These are phyloP conservation scores for Puccinia novopanici DNA, from an alignment of 1,284 basidiomycete genomes.

Conservation along the genomic window DNA sequence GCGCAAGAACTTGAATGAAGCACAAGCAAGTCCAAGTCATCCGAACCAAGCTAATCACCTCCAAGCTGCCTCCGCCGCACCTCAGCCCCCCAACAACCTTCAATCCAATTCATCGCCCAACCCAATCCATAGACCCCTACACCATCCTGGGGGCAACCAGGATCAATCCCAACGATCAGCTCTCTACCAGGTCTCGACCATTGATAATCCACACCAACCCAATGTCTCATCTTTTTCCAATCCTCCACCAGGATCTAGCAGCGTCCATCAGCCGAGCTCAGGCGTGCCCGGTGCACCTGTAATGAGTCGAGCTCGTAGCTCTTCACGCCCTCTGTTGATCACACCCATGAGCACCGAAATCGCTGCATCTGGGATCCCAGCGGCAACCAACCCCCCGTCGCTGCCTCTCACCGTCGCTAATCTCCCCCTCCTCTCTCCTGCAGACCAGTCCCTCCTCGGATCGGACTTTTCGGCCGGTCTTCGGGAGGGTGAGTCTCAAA, in stretches of 20 bases:
- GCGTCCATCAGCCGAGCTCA: neutral
- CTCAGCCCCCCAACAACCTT: slow-evolving; percentile 12
- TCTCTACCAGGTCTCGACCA: slow-evolving; percentile 36
- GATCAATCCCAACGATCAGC: slow-evolving; percentile 34
- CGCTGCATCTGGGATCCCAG: neutral
- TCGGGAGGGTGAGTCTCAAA: neutral
- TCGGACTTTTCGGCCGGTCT: neutral
- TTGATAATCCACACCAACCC: slow-evolving; percentile 25
- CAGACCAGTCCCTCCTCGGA: slow-evolving; percentile 2
- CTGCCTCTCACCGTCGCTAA: slow-evolving; percentile 22
- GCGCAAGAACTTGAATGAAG: slow-evolving; percentile 55
- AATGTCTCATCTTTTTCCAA: neutral
- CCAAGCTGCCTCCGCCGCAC: neutral
- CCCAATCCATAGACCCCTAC: slow-evolving; percentile 30
- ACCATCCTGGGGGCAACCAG: slow-evolving; percentile 27
- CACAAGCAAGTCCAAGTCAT: slow-evolving; percentile 14
- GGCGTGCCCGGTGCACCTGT: slow-evolving; percentile 17
- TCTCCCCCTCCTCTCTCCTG: slow-evolving; percentile 25
- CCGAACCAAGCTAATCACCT: slow-evolving; percentile 6
- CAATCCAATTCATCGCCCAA: slow-evolving; percentile 18
- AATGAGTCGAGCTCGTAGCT: slow-evolving; percentile 46
- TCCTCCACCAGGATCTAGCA: neutral
- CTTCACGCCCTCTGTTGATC: slow-evolving; percentile 34
- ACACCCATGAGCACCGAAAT: neutral
- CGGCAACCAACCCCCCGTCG: neutral